Evolutionary conservation across 1,139 yeast genomes (phyloP), one percentile per base, ranked within the genome.

Genomic region (Candida mesenterica): DNA sequence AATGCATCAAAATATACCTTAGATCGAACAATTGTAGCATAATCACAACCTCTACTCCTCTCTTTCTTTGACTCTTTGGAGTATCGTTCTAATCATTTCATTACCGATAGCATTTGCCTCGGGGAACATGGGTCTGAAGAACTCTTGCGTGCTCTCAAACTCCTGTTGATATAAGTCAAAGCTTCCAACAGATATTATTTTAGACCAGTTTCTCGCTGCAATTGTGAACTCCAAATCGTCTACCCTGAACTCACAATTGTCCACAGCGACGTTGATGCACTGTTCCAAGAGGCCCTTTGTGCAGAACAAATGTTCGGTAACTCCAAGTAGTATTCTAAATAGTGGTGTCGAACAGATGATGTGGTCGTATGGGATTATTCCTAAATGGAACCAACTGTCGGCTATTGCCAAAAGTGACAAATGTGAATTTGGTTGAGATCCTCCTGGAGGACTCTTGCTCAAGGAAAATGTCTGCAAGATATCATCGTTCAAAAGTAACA

Each of bases 341-440:
- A 70, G 52, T 23, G 98, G 98, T 0, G 98, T 92, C 1, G 97
- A 88, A 56, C 98, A 92, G 44, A 92, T 90, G 64, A 90, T 90
- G 59, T 92, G 98, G 55, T 90, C 97, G 53, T 92, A 90, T 2
- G 98, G 98, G 15, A 85, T 81, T 30, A 92, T 88, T 1, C 84
- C 85, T 32, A 88, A 63, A 45, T 82, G 81, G 51, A 73, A 75
- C 98, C 98, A 92, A 53, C 95, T 83, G 59, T 92, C 98, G 2
- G 88, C 97, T 34, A 92, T 89, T 1, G 95, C 95, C 38, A 92
- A 65, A 30, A 92, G 62, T 3, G 96, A 84, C 37, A 92, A 64
- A 58, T 92, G 98, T 2, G 96, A 87, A 59, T 92, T 92, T 32
- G 95, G 95, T 34, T 79, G 81, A 37, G 67, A 64, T 10, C 77